Base-by-base conservation (phyloP, 2,329 filamentous ascomycete genomes). In the Fusarium euwallaceae region DNA sequence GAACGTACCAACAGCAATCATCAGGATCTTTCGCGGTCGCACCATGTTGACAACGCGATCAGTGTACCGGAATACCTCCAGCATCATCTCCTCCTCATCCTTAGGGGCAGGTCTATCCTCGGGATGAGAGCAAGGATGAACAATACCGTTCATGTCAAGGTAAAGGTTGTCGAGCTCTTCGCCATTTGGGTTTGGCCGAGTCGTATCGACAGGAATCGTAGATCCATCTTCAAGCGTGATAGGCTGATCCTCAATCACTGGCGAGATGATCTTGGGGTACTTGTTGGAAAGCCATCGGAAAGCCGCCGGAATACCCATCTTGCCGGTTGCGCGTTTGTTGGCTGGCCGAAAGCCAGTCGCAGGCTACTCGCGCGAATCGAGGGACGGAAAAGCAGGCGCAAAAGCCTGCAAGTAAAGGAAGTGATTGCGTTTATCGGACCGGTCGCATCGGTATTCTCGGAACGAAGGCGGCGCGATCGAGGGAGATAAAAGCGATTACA, bases 31-130 rank as follows among this genome's bases (percentile, higher is more conserved):
- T 78, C 97, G 92, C 11, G 97, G 97, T 70, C 97, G 94, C 75
- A 98, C 96, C 96, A 99, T 99, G 83, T 98, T 98, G 76, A 99
- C 94, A 27, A 99, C 95, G 70, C 97, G 93, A 81, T 99, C 95
- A n/a, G 97, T 99, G 84, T 99, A 99, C 81, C 93, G 94, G 88
- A 99, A 99, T 71, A 99, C 92, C 81, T 97, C 97, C 78, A 98
- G 83, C 97, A 99, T 99, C 97, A 99, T 99, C 85, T 98, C 97
- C 82, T 97, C 95, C 86, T 99, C 97, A 71, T 97, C 96, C 80
- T 93, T 93, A 12, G 97, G 97, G 5, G 97, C 91, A 2, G 97
- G 95, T 73, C 92, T 91, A 80, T 98, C 96, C 83, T 99, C 97
- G 1, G 97, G 97, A 85, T 99, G 97, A 56, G 96, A 98, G 86